Percentiles rank a stretch among this genome's conserved stretches.
These are phyloP conservation scores for Mrakia frigida DNA, from an alignment of 768 basidiomycete species.

Conservation along the genomic window DNA sequence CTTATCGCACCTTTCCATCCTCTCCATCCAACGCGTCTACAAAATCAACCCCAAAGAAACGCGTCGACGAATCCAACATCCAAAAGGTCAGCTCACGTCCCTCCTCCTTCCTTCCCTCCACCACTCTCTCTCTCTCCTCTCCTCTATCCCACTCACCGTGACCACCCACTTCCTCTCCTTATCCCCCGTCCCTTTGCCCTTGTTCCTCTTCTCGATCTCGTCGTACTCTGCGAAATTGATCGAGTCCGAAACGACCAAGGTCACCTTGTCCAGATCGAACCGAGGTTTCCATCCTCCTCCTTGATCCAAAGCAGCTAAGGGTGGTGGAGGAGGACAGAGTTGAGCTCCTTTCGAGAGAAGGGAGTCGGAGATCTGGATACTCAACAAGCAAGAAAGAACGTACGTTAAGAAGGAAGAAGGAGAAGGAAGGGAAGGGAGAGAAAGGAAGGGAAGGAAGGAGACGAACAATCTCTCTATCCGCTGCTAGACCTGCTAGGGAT, in stretches of 20 bases:
- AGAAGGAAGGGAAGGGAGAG: no score
- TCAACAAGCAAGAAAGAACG: no score
- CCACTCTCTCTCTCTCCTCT: neutral
- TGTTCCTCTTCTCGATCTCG: neutral
- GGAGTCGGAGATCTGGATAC: no score
- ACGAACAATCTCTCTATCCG: no score
- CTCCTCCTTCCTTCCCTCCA: slow-evolving; percentile 8
- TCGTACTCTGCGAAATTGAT: neutral
- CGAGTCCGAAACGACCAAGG: neutral
- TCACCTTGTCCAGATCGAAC: neutral
- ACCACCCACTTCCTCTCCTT: neutral
- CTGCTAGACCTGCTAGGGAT: no score
- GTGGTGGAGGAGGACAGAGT: no score
- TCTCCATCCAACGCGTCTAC: neutral
- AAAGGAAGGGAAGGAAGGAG: no score
- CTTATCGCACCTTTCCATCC: neutral
- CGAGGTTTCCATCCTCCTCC: neutral
- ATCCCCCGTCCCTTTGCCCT: neutral
- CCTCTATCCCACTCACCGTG: neutral
- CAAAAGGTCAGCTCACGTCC: neutral
- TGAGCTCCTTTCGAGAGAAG: no score
- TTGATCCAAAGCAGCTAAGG: no score
- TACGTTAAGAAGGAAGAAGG: no score
- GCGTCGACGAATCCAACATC: no score
- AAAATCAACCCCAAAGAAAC: no score